Percentiles rank a stretch among this genome's conserved stretches.
These are phyloP conservation scores for Forsythia suspensa DNA, from an alignment of 257 asterid species.

Conservation along the genomic window DNA sequence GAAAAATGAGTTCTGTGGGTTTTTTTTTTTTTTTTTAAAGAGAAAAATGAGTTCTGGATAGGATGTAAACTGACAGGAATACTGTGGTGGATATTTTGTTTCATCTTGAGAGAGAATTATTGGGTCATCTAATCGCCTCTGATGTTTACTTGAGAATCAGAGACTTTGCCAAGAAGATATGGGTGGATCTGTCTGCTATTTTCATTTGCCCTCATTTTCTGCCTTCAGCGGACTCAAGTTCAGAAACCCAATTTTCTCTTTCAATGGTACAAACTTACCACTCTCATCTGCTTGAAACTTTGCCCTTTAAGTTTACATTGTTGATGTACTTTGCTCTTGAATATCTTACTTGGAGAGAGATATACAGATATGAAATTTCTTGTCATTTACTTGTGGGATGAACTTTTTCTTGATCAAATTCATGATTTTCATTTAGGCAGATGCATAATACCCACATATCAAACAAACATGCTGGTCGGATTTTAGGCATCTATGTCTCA, in stretches of 20 bases:
- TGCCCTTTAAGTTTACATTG: neutral
- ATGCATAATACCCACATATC: too few relatives aligned
- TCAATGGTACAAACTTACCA: slow-evolving; percentile 33
- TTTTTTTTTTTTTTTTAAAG: too few relatives aligned
- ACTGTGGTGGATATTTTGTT: neutral
- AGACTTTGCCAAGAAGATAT: slow-evolving; percentile 16
- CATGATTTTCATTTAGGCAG: too few relatives aligned
- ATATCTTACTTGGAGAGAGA: too few relatives aligned
- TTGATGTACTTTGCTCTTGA: too few relatives aligned
- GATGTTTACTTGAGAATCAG: slow-evolving; percentile 9
- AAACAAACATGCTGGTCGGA: too few relatives aligned
- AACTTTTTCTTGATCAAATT: neutral
- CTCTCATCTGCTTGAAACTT: neutral
- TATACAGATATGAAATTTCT: neutral
- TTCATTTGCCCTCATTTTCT: slow-evolving; percentile 20
- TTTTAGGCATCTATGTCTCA: neutral
- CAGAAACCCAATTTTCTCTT: slow-evolving; percentile 18
- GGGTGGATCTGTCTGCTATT: slow-evolving; percentile 35
- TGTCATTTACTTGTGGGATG: neutral
- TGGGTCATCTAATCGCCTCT: neutral
- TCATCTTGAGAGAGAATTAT: neutral
- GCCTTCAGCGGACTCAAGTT: slow-evolving; percentile 25
- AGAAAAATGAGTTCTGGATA: slow-evolving; percentile 6
- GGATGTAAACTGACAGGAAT: neutral
- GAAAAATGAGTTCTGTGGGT: too few relatives aligned